Percentiles rank a stretch among this genome's conserved stretches.
Evolutionary conservation across 306 rosid species (phyloP).

Genomic region (Malus asiatica): DNA sequence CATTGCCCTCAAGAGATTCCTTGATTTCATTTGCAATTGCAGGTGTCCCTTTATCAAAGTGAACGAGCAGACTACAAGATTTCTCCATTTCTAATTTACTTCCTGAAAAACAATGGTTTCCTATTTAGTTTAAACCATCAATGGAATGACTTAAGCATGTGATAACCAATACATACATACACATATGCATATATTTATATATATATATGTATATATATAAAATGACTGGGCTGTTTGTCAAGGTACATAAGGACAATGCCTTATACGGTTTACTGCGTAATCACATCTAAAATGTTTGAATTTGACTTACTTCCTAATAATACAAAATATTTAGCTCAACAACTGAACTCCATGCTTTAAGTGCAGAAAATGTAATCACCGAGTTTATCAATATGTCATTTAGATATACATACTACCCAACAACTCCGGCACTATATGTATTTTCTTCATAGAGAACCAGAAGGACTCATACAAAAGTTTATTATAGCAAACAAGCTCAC

Average conservation of each 20-base stretch:
- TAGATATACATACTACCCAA: not conserved
- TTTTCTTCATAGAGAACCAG: not conserved
- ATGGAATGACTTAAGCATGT: not conserved
- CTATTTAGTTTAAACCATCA: not conserved
- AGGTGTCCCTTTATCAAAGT: slow-evolving; percentile 68
- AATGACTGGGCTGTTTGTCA: not conserved
- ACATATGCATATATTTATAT: too few relatives aligned
- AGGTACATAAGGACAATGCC: not conserved
- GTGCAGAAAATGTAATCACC: not conserved
- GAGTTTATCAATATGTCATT: not conserved
- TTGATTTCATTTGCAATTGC: slow-evolving; percentile 66
- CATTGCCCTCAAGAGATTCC: slow-evolving; percentile 58
- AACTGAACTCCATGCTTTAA: not conserved
- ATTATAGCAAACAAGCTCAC: not conserved
- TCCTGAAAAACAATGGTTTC: not conserved
- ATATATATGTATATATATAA: too few relatives aligned
- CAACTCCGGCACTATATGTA: not conserved
- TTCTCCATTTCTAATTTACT: slow-evolving; percentile 43
- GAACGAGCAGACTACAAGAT: slow-evolving; percentile 51
- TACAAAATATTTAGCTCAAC: not conserved
- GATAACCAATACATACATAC: not conserved
- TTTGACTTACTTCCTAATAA: not conserved
- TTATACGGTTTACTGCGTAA: too few relatives aligned
- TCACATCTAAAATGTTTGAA: not conserved
- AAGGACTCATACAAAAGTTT: not conserved